These are phyloP conservation scores for Xylaria arbuscula DNA, from an alignment of 2,329 filamentous ascomycete species.

Conservation along the genomic window DNA sequence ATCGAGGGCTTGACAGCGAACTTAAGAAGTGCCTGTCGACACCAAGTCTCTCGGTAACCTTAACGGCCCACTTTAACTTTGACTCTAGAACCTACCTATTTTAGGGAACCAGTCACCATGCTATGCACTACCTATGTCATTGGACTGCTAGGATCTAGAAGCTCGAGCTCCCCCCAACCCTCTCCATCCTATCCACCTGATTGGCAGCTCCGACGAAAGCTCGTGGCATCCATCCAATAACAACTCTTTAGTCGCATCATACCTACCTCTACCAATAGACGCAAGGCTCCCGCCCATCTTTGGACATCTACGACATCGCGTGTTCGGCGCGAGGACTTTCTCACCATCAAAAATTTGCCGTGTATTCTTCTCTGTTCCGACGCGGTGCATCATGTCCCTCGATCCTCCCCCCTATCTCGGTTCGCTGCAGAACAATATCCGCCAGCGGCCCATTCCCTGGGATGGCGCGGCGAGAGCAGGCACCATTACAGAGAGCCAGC, in stretches of 20 bases:
- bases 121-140: constrained; percentile 29
- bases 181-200: constrained; percentile 31
- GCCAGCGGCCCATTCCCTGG: constrained; percentile 95
- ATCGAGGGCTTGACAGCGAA: background rate
- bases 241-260: constrained; percentile 24
- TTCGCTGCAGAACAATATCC: constrained; percentile 96
- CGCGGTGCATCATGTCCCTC: constrained; percentile 75
- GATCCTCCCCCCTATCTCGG: constrained; percentile 87
- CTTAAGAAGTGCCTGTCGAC: background rate
- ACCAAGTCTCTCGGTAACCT: background rate
- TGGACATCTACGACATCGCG: constrained; percentile 9
- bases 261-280: constrained; percentile 1
- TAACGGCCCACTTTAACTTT: background rate
- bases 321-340: constrained; percentile 8
- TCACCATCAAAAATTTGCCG: constrained; percentile 4
- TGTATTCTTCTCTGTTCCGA: constrained; percentile 34
- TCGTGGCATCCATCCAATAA: constrained; percentile 30
- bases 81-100: background rate
- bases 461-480: constrained; percentile 94
- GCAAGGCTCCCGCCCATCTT: constrained; percentile 19
- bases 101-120: background rate
- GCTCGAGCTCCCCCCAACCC: constrained; percentile 23
- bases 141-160: constrained; percentile 10
- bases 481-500: constrained; percentile 92
- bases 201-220: constrained; percentile 25